These are phyloP conservation scores for Mycena filopes DNA, from an alignment of 768 basidiomycete species.

Conservation along the genomic window DNA sequence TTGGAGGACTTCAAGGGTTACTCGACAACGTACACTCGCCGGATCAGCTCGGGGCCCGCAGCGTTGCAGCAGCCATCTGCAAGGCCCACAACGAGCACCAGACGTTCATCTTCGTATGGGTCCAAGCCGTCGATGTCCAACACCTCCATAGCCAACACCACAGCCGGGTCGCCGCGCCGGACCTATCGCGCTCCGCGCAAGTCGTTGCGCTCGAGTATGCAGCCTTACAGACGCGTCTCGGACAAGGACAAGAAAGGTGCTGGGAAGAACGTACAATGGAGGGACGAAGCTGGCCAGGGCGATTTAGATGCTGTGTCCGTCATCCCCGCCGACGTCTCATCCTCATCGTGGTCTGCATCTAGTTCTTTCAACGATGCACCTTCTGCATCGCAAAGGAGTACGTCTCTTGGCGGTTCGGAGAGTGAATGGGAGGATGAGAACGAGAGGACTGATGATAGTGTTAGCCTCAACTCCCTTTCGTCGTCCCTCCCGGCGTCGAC, in stretches of 20 bases:
- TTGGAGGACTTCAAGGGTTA: slow-evolving; percentile 66
- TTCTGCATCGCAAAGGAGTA: slow-evolving; percentile 49
- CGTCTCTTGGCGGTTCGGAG: slow-evolving; percentile 73
- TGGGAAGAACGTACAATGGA: slow-evolving; percentile 88
- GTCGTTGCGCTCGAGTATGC: slow-evolving; percentile 75
- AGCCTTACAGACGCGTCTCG: slow-evolving; percentile 71
- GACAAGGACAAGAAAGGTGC: slow-evolving; percentile 69
- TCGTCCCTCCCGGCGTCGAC: slow-evolving; percentile 53
- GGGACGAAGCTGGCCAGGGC: slow-evolving; percentile 87
- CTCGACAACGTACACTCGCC: slow-evolving; percentile 56
- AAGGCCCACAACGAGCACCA: slow-evolving; percentile 38
- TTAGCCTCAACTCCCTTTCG: slow-evolving; percentile 64
- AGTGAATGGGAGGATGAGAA: slow-evolving; percentile 93
- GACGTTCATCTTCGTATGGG: slow-evolving; percentile 53
- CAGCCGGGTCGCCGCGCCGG: slow-evolving; percentile 66
- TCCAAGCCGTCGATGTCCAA: slow-evolving; percentile 34
- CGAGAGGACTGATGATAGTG: slow-evolving; percentile 84
- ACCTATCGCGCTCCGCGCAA: slow-evolving; percentile 72
- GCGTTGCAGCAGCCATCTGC: slow-evolving; percentile 45
- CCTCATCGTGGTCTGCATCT: slow-evolving; percentile 50
- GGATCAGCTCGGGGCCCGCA: slow-evolving; percentile 62
- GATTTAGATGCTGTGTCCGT: slow-evolving; percentile 67
- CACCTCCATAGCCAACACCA: slow-evolving; percentile 52
- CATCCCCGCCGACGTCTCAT: slow-evolving; percentile 51
- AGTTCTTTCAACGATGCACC: slow-evolving; percentile 36